These are phyloP conservation scores for Macrocystidia cucumis DNA, from an alignment of 1,284 basidiomycete species.

Conservation along the genomic window DNA sequence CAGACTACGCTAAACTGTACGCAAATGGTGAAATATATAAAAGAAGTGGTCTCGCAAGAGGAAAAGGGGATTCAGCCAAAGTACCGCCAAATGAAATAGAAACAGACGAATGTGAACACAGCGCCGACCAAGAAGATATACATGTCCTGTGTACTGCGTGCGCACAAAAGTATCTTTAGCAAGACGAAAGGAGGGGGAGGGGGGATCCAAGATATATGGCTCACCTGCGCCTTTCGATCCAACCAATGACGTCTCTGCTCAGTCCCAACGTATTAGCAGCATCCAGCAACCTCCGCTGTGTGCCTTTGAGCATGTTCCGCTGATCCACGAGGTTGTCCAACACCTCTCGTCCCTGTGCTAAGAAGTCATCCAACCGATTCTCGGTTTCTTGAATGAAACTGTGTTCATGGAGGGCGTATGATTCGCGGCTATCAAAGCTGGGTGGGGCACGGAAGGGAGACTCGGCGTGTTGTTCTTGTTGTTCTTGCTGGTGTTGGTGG, in stretches of 20 bases:
- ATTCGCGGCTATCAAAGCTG: constrained; percentile 54
- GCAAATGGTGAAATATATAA: constrained; percentile 10
- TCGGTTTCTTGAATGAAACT: constrained; percentile 81
- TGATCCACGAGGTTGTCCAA: constrained; percentile 89
- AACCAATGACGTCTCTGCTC: constrained; percentile 88
- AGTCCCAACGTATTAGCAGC: constrained; percentile 91
- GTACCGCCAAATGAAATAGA: constrained; percentile 87
- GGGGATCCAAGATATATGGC: constrained; percentile 11
- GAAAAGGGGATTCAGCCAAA: constrained; percentile 49
- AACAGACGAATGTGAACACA: constrained; percentile 83
- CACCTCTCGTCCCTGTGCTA: constrained; percentile 86
- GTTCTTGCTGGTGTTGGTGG: constrained; percentile 34
- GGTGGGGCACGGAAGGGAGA: constrained; percentile 65
- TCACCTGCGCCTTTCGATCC: constrained; percentile 89
- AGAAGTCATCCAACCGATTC: constrained; percentile 76
- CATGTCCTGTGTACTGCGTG: constrained; percentile 79
- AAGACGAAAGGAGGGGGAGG: too few species aligned
- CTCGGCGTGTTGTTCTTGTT: constrained; percentile 48
- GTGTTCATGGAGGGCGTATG: constrained; percentile 80
- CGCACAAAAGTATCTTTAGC: constrained; percentile 2
- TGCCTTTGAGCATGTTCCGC: constrained; percentile 86
- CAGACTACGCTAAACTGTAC: too few species aligned
- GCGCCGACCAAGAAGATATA: constrained; percentile 85
- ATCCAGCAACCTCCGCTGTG: constrained; percentile 74
- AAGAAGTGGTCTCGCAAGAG: constrained; percentile 4